Evolutionary conservation across 2,329 filamentous ascomycete species (phyloP).

Genomic region (Diaporthe citriasiana): DNA sequence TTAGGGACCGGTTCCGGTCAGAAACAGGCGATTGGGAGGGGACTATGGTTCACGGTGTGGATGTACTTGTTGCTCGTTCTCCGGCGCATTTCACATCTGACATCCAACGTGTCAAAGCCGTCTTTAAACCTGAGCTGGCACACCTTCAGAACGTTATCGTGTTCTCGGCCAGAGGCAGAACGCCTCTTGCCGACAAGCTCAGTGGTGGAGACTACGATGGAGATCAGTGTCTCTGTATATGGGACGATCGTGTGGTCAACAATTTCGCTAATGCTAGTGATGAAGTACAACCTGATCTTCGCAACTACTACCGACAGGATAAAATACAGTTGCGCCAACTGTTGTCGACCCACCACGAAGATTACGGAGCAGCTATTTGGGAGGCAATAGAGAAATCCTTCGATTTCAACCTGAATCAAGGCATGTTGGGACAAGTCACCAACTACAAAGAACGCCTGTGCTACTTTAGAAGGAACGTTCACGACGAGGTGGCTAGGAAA

Average conservation of each 20-base stretch:
- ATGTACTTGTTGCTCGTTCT: slow-evolving; percentile 77
- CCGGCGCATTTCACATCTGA: slow-evolving; percentile 80
- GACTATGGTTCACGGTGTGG: slow-evolving; percentile 66
- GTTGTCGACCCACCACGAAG: slow-evolving; percentile 41
- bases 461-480: slow-evolving; percentile 70
- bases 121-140: slow-evolving; percentile 71
- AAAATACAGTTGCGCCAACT: slow-evolving; percentile 62
- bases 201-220: slow-evolving; percentile 89
- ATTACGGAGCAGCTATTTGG: slow-evolving; percentile 49
- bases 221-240: slow-evolving; percentile 83
- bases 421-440: slow-evolving; percentile 75
- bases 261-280: slow-evolving; percentile 75
- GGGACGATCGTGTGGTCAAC: slow-evolving; percentile 75
- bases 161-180: slow-evolving; percentile 75
- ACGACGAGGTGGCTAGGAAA: slow-evolving; percentile 57
- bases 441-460: slow-evolving; percentile 73
- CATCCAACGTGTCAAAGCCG: slow-evolving; percentile 76
- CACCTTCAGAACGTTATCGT: slow-evolving; percentile 84
- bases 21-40: slow-evolving; percentile 64
- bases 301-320: slow-evolving; percentile 64
- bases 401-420: slow-evolving; percentile 68
- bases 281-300: slow-evolving; percentile 60
- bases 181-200: slow-evolving; percentile 76
- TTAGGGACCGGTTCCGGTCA: slow-evolving; percentile 75
- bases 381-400: slow-evolving; percentile 69